These are phyloP conservation scores for Fusarium oxysporum DNA, from an alignment of 2,329 filamentous ascomycete genomes.

Conservation along the genomic window DNA sequence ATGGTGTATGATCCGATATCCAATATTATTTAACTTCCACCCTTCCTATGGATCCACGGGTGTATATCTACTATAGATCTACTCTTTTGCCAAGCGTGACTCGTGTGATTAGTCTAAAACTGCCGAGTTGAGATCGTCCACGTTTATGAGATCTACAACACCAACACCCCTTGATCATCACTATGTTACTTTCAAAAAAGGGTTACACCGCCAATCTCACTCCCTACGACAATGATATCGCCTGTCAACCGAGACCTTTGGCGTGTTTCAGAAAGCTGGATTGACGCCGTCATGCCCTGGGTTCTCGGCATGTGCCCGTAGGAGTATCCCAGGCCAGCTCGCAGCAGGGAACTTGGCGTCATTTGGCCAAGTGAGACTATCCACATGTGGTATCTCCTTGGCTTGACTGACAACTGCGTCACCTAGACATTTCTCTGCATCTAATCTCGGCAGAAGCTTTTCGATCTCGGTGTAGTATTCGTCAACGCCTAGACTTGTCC, in stretches of 20 bases:
- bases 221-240: neutral
- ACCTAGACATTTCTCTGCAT: conserved; percentile 42
- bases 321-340: conserved; percentile 49
- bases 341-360: conserved; percentile 46
- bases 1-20: conserved; percentile 22
- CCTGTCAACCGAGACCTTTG: neutral
- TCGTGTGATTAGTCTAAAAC: conserved; percentile 16
- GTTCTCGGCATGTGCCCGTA: conserved; percentile 47
- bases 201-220: conserved; percentile 22
- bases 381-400: conserved; percentile 32
- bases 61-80: conserved; percentile 3
- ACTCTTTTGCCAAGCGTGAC: conserved; percentile 12
- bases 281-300: conserved; percentile 44
- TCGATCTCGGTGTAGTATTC: conserved; percentile 37
- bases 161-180: conserved; percentile 19
- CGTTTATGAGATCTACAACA: conserved; percentile 20
- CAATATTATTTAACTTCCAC: conserved; percentile 1
- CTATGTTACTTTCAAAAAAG: neutral
- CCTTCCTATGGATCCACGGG: neutral
- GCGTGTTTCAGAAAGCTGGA: conserved; percentile 44
- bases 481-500: conserved; percentile 5
- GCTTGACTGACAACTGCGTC: conserved; percentile 47
- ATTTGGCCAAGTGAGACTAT: conserved; percentile 42
- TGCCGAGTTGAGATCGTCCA: conserved; percentile 25
- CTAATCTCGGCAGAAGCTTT: conserved; percentile 41